phyloP scores from a whole-genome alignment of 306 rosid genomes.

The Trifolium pratense region DNA sequence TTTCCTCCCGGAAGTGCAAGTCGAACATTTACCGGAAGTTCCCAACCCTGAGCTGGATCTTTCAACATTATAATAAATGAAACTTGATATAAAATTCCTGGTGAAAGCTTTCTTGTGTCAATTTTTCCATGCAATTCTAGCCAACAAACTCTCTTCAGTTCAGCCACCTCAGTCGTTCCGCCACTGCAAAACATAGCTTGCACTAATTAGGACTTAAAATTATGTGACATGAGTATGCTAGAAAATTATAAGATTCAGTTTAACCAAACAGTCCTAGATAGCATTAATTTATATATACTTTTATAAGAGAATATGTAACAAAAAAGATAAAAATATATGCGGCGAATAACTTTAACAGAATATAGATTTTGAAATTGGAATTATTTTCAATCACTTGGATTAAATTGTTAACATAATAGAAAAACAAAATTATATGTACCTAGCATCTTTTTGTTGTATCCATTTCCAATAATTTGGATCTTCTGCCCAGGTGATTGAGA shows the following conservation, averaged over 20 bases:
- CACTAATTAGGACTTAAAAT: constrained; percentile 6
- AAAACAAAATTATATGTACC: constrained; percentile 44
- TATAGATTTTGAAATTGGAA: not conserved
- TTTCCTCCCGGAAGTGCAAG: constrained; percentile 63
- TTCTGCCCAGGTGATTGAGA: constrained; percentile 65
- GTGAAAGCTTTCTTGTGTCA: constrained; percentile 59
- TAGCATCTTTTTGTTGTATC: constrained; percentile 50
- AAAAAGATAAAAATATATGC: too few relatives aligned
- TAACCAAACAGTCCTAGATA: not conserved
- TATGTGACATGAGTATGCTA: not conserved
- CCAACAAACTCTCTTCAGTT: constrained; percentile 71
- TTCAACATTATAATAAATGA: constrained; percentile 61
- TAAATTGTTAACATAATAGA: not conserved
- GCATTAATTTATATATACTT: too few relatives aligned
- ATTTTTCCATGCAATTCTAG: constrained; percentile 71
- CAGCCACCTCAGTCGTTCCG: constrained; percentile 54
- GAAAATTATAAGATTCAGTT: not conserved
- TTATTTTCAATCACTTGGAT: not conserved
- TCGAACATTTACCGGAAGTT: constrained; percentile 61
- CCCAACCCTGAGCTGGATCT: constrained; percentile 63
- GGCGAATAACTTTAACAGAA: not conserved
- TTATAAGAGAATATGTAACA: too few relatives aligned
- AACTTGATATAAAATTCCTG: constrained; percentile 57
- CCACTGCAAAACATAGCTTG: constrained; percentile 50
- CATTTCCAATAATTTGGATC: constrained; percentile 61